Conservation (phyloP, 805 yeast species). For the Vanderwaltozyma verrucispora region DNA sequence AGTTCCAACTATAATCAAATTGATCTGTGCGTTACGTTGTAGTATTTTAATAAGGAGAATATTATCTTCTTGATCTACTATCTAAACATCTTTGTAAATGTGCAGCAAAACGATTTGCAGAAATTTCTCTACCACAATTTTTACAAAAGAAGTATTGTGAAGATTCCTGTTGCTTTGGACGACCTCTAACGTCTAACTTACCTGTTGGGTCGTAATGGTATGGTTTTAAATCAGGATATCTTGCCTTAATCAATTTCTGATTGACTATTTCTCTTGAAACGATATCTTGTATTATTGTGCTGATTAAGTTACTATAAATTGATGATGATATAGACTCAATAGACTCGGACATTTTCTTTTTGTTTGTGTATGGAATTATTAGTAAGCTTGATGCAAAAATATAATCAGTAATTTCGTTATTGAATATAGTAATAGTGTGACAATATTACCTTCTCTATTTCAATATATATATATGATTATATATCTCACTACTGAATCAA, state of each 20-base stretch:
- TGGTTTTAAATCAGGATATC: constrained; percentile 19
- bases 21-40: too few relatives aligned
- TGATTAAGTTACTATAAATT: constrained; percentile 16
- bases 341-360: background rate
- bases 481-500: too few relatives aligned
- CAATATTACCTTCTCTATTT: too few relatives aligned
- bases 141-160: constrained; percentile 59
- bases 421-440: too few relatives aligned
- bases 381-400: too few relatives aligned
- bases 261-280: constrained; percentile 21
- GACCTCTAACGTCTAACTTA: constrained; percentile 20
- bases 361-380: too few relatives aligned
- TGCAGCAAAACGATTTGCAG: constrained; percentile 87
- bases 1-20: too few relatives aligned
- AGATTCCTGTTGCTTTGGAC: constrained; percentile 24
- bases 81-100: constrained; percentile 86
- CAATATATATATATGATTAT: too few relatives aligned
- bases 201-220: constrained; percentile 22
- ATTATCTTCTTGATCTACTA: constrained; percentile 46
- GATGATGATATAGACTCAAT: constrained; percentile 1
- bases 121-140: constrained; percentile 76
- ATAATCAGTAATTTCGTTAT: too few relatives aligned
- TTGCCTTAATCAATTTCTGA: constrained; percentile 13
- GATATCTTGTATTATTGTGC: constrained; percentile 25
- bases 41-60: too few relatives aligned